Base-by-base conservation (phyloP, 1,284 basidiomycete genomes). In the Lentinula novae-zelandiae region DNA sequence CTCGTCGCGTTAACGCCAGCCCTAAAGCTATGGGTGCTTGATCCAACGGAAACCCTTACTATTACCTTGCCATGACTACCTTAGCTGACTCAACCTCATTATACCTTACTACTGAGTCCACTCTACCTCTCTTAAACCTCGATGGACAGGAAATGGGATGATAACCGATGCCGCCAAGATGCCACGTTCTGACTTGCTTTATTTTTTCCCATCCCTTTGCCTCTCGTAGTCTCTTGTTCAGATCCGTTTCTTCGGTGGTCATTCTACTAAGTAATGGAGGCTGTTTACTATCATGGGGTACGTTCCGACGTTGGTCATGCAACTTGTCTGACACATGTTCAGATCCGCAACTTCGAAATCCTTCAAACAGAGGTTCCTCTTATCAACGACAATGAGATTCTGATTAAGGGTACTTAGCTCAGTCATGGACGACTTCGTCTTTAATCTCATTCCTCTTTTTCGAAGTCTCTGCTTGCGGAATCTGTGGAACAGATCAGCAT, bases 401-500 rank as follows among this genome's bases (percentile, higher is more conserved):
- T 91, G 36, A 77, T 92, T 64, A 90, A 90, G 81, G 85, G 85
- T 86, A 38, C 12, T 38, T 8, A 46, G 12, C 69, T 53, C 31
- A 27, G 13, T 27, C 34, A n/a, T 15, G 10, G 12, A 9, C n/a
- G 22, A 12, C 3, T 17, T 44, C 12, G 10, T 46, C 22, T 13
- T 46, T 1, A 31, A 20, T 13, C n/a, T 36, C 31, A 46, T 15
- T 46, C 2, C 10, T 33, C 57, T 46, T 53, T 46, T 53, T 53
- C 50, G n/a, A 42, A 75, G 73, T 75, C 38, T 69, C 70, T 53
- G 70, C 67, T 44, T 73, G 70, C 76, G 89, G 89, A 68, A 80
- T 91, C 57, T 92, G 89, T 69, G 89, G 89, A 55, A 92, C 89
- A 20, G 90, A 92, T 70, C 82, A 82, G 15, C 90, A 92, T 70